Conservation (phyloP, 441 rosid genomes). For the Kokia cookei region DNA sequence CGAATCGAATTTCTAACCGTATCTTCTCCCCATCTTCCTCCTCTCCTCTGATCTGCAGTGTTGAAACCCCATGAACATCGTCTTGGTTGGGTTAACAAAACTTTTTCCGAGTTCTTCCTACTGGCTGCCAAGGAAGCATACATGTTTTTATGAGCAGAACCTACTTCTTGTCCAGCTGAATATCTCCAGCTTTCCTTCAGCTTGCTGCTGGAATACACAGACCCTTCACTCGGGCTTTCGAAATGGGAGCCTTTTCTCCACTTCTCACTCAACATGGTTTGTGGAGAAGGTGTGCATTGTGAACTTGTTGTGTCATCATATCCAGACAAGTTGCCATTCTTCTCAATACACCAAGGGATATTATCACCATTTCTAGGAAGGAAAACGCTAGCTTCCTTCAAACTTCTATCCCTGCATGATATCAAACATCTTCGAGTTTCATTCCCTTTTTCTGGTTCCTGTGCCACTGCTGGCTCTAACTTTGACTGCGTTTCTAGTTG, state of each 20-base stretch:
- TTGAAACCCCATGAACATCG: conserved; percentile 5
- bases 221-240: background rate
- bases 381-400: conserved; percentile 4
- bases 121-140: conserved; percentile 24
- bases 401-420: background rate
- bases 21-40: conserved; percentile 18
- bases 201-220: background rate
- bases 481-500: conserved; percentile 28
- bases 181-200: background rate
- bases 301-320: conserved; percentile 7
- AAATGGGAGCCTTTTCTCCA: background rate
- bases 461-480: background rate
- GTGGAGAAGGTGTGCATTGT: conserved; percentile 8
- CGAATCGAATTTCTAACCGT: conserved; percentile 1
- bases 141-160: background rate
- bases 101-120: conserved; percentile 7
- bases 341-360: background rate
- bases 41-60: conserved; percentile 16
- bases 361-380: conserved; percentile 3
- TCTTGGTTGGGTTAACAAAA: conserved; percentile 37
- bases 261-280: background rate
- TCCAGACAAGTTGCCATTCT: conserved; percentile 3
- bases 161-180: background rate
- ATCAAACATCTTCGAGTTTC: conserved; percentile 4
- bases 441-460: background rate